Percentiles rank a stretch among this genome's conserved stretches.
These are phyloP conservation scores for Sicyos baderoa DNA, from an alignment of 306 rosid species.

Conservation along the genomic window DNA sequence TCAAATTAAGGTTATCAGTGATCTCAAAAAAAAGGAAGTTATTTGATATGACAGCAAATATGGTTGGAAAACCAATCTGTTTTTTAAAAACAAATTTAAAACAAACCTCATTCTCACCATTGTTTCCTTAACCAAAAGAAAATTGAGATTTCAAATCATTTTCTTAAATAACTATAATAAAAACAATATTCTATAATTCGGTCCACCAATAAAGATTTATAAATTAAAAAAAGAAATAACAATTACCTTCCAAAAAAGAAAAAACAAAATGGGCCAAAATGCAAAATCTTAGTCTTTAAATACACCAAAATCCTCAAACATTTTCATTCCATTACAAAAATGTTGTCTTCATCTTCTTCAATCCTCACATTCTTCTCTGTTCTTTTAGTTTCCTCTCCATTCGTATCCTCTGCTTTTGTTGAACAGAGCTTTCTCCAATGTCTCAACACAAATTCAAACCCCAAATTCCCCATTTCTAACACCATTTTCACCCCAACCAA, in stretches of 20 bases:
- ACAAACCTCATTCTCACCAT: neutral
- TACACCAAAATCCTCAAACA: neutral
- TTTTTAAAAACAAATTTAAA: too few relatives aligned
- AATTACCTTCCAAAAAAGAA: neutral
- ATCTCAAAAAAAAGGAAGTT: too few relatives aligned
- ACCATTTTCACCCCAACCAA: slow-evolving; percentile 21
- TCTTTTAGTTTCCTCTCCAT: neutral
- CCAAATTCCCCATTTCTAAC: slow-evolving; percentile 14
- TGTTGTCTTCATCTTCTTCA: neutral
- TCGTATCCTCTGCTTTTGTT: neutral
- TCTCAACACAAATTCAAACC: neutral
- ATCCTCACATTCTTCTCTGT: neutral
- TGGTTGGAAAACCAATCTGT: neutral
- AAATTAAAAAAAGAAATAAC: too few relatives aligned
- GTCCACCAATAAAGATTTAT: neutral
- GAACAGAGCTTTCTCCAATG: slow-evolving; percentile 7
- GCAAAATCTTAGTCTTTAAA: neutral
- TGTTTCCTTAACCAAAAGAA: neutral
- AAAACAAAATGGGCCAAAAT: neutral
- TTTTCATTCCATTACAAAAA: neutral
- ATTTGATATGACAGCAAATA: neutral
- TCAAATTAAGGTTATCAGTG: too few relatives aligned
- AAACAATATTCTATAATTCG: neutral
- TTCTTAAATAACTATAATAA: neutral
- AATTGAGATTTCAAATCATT: neutral